Evolutionary conservation across 2,329 filamentous ascomycete species (phyloP).

Genomic region (Scedosporium apiospermum): DNA sequence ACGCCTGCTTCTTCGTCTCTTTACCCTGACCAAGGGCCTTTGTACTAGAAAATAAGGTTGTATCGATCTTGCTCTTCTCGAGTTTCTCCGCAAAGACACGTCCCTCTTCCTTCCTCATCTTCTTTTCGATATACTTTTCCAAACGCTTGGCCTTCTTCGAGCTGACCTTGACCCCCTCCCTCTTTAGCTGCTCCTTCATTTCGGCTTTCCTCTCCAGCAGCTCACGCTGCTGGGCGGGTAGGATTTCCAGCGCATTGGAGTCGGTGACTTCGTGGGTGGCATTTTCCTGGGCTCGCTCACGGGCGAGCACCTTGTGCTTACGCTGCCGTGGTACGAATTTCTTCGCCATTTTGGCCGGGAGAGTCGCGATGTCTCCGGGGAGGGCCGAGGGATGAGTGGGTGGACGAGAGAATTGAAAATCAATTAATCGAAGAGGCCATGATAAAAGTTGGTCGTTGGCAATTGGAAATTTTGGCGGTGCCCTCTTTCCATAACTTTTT

Average conservation of each 20-base stretch:
- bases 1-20: constrained; percentile 62
- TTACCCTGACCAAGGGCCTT: constrained; percentile 63
- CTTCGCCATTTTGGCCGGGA: constrained; percentile 32
- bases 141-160: constrained; percentile 58
- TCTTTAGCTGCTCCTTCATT: constrained; percentile 43
- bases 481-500: constrained; percentile 2
- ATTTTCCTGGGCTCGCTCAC: constrained; percentile 41
- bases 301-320: constrained; percentile 60
- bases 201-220: constrained; percentile 44
- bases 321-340: constrained; percentile 54
- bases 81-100: constrained; percentile 75
- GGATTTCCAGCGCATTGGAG: constrained; percentile 45
- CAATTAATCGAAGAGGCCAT: no score
- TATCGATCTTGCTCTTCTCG: constrained; percentile 70
- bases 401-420: constrained; percentile 4
- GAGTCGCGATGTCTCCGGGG: neutral
- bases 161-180: constrained; percentile 45
- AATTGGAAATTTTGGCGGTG: neutral
- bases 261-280: constrained; percentile 32
- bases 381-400: neutral
- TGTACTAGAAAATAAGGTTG: constrained; percentile 68
- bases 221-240: constrained; percentile 32
- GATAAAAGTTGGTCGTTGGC: no score
- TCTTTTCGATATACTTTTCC: constrained; percentile 71
- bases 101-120: constrained; percentile 91